Evolutionary conservation across 1,284 basidiomycete species (phyloP), one percentile per base, ranked within the genome.

Genomic region (Heterobasidion parviporum): DNA sequence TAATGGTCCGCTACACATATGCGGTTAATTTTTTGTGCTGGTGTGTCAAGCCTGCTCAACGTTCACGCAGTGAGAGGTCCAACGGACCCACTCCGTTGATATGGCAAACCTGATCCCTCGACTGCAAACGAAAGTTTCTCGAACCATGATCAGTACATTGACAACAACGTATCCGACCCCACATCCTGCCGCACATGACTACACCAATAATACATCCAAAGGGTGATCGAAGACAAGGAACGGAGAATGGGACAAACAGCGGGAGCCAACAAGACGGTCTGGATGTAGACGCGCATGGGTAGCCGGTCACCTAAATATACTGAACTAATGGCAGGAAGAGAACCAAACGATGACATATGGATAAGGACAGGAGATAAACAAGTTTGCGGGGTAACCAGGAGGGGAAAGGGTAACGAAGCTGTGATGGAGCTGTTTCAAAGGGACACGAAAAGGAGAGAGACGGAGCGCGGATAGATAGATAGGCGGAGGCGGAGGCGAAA

Each of bases 181-280:
- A 44, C 48, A 16, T 34, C 46, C n/a, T 14, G 46, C 26, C 52
- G 41, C 44, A 54, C 53, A 54, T 54, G 41, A 48, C 43, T 54
- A 54, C 53, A 54, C 45, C 15, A 54, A 54, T 49, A 54, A 54
- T 54, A 54, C 53, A 54, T 54, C 53, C 53, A 35, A 48, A n/a
- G 35, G 26, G 38, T 41, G n/a, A 41, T n/a, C 38, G n/a, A n/a
- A 41, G 38, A 41, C 38, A n/a, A n/a, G n/a, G 38, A 41, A 41
- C 38, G 38, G 38, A 41, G 38, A 41, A 41, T 41, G 38, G n/a
- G 38, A 48, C 44, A 45, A 34, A 33, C 20, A 34, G 20, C 34
- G 50, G 35, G 35, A 51, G n/a, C 18, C 36, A 35, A 38, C 34
- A 35, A n/a, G 35, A 16, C 12, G 35, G 50, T 18, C 18, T 7